phyloP scores from a whole-genome alignment of 1,139 yeast species.

The Yarrowia galli region DNA sequence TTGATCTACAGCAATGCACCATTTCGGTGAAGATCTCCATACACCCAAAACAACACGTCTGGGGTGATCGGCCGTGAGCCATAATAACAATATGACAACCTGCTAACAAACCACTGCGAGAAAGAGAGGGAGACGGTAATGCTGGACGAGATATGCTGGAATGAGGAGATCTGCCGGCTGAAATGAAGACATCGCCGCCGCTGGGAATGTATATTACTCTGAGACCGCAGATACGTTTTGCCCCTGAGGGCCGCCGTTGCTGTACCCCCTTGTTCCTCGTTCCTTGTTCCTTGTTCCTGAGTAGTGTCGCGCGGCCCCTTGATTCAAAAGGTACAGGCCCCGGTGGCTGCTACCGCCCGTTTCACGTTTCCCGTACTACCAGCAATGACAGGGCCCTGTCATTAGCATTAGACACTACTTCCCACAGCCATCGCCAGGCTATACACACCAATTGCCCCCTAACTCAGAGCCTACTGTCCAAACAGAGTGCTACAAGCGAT shows the following conservation, averaged over 20 bases:
- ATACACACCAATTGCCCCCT: conserved; percentile 11
- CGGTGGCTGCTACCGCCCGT: not conserved
- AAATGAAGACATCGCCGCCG: not conserved
- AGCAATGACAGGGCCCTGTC: not conserved
- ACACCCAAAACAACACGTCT: conserved; percentile 32
- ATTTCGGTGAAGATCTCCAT: conserved; percentile 23
- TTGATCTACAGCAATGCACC: conserved; percentile 31
- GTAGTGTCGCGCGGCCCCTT: too few relatives aligned
- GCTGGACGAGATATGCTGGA: conserved; percentile 14
- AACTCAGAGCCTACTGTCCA: conserved; percentile 26
- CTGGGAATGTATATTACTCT: conserved; percentile 1
- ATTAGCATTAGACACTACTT: conserved; percentile 14
- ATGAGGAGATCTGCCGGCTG: conserved; percentile 6
- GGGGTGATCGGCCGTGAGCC: conserved; percentile 38
- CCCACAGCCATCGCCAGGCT: conserved; percentile 17
- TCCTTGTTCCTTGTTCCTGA: not conserved
- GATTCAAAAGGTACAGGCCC: not conserved
- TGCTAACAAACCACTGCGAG: not conserved
- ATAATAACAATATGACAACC: not conserved
- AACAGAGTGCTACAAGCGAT: conserved; percentile 23
- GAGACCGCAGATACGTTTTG: not conserved
- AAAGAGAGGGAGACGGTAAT: not conserved
- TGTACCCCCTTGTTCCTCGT: too few relatives aligned
- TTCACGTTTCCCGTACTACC: conserved; percentile 16
- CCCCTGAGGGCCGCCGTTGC: not conserved